These are phyloP conservation scores for Leptodontidium sp. DNA, from an alignment of 2,329 filamentous ascomycete species.

Conservation along the genomic window DNA sequence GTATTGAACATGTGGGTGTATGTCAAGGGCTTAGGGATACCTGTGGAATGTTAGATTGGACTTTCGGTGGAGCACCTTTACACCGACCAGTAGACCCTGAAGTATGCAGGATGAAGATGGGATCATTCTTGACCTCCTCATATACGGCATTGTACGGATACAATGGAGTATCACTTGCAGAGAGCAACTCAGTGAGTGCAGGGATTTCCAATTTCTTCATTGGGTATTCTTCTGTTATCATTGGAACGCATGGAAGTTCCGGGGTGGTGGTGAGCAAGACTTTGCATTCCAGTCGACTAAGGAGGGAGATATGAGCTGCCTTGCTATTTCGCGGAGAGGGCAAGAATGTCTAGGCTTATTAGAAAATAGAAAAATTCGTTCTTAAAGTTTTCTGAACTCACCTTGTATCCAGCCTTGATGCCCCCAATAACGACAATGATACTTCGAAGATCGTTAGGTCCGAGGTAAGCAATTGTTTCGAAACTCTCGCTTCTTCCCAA, in stretches of 20 bases:
- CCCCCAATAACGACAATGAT: slow-evolving; percentile 11
- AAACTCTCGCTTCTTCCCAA: slow-evolving; percentile 39
- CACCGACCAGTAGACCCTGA: slow-evolving; percentile 13
- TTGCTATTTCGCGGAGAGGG: slow-evolving; percentile 17
- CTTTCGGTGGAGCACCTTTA: too few relatives aligned
- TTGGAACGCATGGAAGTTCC: slow-evolving; percentile 8
- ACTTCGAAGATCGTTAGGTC: slow-evolving; percentile 32
- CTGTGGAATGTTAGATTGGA: not conserved
- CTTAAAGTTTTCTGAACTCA: not conserved
- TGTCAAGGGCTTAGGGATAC: slow-evolving; percentile 11
- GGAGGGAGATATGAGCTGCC: slow-evolving; percentile 1
- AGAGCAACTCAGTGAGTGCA: not conserved
- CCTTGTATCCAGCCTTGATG: slow-evolving; percentile 15
- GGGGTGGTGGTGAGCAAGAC: slow-evolving; percentile 6
- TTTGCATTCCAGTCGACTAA: slow-evolving; percentile 1
- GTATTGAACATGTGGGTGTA: slow-evolving; percentile 18
- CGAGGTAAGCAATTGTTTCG: slow-evolving; percentile 56
- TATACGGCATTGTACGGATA: slow-evolving; percentile 7
- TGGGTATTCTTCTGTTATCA: slow-evolving; percentile 14
- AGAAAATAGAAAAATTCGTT: not conserved
- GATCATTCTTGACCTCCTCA: slow-evolving; percentile 11
- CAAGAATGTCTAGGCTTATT: not conserved
- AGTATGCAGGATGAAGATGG: slow-evolving; percentile 13
- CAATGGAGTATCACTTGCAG: not conserved
- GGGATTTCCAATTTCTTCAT: slow-evolving; percentile 2